Evolutionary conservation across 495 filamentous ascomycete species (phyloP), one percentile per base, ranked within the genome.

Genomic region (Penicillium arizonense): DNA sequence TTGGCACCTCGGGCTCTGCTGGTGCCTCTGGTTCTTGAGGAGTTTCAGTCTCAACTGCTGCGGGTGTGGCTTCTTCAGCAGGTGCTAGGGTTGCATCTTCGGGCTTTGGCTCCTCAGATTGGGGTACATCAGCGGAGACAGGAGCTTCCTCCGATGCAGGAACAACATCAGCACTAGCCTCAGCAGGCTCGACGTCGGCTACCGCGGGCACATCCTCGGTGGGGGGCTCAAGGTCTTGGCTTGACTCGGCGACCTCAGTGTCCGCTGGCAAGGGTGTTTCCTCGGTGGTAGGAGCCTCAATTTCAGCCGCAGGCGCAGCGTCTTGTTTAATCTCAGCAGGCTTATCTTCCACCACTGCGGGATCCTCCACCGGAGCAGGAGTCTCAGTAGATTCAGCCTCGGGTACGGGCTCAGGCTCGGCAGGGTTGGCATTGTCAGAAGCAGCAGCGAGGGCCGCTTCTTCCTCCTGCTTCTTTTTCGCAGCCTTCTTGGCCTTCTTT

Each of bases 401-500:
- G 1, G 38, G 26, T 3, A 8, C 20, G 16, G 43, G 21, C 10
- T 18, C 44, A 12, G 44, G 11, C 9, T 59, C 54, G 11, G 23
- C 24, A 4, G 48, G 5, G n/a, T 16, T 20, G 13, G 33, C 20
- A 12, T 67, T 53, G 5, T 43, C 52, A 5, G 58, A 21, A 57
- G 58, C 24, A 20, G 45, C 33, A 28, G 34, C 28, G 5, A 39
- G 34, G 20, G 40, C 52, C 11, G 49, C 38, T 44, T 57, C 41
- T 24, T 61, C 28, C 36, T 59, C 42, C 28, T 61, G 55, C 36
- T 41, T 41, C 36, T 56, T 54, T 57, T 51, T 58, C 50, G 60
- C 57, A 14, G 44, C 45, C 43, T 57, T 65, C 32, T 46, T 64
- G n/a, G 71, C 62, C 56, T 77, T 77, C 51, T 73, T 78, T 55